Base-by-base conservation (phyloP, 371 early-diverging fungal species). In the Rhizomucor pusillus region DNA sequence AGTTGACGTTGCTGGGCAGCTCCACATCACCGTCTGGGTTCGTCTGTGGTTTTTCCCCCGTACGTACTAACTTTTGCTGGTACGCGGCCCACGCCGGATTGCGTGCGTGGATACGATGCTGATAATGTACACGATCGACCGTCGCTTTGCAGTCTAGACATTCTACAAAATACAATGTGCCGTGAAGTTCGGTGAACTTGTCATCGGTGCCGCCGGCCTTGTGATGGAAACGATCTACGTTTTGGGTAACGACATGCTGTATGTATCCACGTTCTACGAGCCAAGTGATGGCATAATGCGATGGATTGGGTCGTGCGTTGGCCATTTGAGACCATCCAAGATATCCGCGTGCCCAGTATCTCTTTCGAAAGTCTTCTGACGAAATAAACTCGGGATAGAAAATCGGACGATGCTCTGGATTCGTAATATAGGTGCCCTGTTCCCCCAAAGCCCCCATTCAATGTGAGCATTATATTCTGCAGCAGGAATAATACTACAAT, bases 21-120 rank as follows among this genome's bases (percentile, higher is more conserved):
- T 93, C 91, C 0, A 90, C 86, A 67, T 96, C 95, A 34, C 95
- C 95, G 65, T 96, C 97, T 9, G 97, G 94, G 43, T 89, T 88
- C 25, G 86, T 80, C 16, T 71, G 66, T 0, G 81, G 76, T 48
- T 69, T 69, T 12, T 70, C 62, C 10, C 58, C 66, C 2, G 56
- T 49, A 57, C 52, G 44, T 69, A 68, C 13, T 43, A 41, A 11
- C 5, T 3, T 14, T 4, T 12, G 14, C 11, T 41, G 41, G 19
- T 41, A 41, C 16, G 41, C 41, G 3, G 71, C 71, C 90, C 90
- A 88, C 3, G 65, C 73, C 1, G 92, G 93, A 62, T 96, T 96
- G 43, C 91, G 60, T 9, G 69, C 71, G 25, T 74, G 74, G 24
- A 96, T 66, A 14, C 64, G 52, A 12, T 73, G 50, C 60, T 96